phyloP scores from a whole-genome alignment of 1,139 yeast genomes.

The Hansenula sp. region DNA sequence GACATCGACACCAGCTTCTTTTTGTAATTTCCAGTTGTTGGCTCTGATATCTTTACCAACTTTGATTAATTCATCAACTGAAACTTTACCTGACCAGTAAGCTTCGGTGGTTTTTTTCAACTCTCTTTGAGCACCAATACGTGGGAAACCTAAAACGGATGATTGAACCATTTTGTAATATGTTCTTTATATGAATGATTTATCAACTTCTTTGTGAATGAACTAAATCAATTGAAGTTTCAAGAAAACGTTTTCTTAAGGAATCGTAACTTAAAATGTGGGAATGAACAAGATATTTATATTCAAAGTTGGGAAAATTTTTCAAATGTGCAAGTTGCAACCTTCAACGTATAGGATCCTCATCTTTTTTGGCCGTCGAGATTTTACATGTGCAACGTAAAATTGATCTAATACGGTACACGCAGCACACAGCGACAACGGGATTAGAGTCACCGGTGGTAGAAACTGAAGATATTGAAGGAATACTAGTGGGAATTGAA shows the following conservation, averaged over 20 bases:
- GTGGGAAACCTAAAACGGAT: conserved; percentile 98
- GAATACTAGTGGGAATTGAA: too few relatives aligned
- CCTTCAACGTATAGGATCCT: too few relatives aligned
- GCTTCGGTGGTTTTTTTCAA: conserved; percentile 97
- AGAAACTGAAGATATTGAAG: too few relatives aligned
- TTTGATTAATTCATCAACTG: conserved; percentile 81
- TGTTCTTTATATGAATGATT: neutral
- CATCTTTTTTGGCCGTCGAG: too few relatives aligned
- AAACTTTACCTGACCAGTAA: conserved; percentile 95
- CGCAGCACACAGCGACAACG: too few relatives aligned
- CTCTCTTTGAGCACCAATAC: conserved; percentile 99
- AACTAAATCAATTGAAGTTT: neutral
- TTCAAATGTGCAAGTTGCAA: too few relatives aligned
- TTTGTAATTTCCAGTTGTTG: conserved; percentile 96
- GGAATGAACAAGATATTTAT: neutral
- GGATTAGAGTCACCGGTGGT: too few relatives aligned
- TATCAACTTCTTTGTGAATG: neutral
- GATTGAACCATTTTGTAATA: conserved; percentile 74
- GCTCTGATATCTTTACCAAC: conserved; percentile 96
- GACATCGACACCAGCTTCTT: conserved; percentile 95
- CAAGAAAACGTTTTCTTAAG: neutral
- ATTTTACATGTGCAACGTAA: too few relatives aligned
- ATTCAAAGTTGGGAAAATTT: neutral
- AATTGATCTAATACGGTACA: too few relatives aligned
- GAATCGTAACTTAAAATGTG: neutral